phyloP scores from a whole-genome alignment of 257 asterid genomes.

The Mitragyna speciosa region DNA sequence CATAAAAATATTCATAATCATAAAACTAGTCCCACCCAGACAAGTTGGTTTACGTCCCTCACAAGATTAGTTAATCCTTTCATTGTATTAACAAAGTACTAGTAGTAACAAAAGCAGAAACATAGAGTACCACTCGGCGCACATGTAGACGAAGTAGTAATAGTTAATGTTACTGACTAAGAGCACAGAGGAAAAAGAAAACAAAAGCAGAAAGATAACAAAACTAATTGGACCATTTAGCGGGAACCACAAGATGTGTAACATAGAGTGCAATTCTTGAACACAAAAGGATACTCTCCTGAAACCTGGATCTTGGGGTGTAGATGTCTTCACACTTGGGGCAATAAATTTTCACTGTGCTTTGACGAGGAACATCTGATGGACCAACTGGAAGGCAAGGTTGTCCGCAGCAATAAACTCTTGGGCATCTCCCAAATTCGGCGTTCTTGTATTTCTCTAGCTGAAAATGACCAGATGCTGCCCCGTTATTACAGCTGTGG shows the following conservation, averaged over 20 bases:
- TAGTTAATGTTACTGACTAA: background rate
- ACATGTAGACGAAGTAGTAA: background rate
- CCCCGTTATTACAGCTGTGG: constrained; percentile 27
- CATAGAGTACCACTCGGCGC: background rate
- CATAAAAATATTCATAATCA: no score
- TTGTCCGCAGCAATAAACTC: constrained; percentile 62
- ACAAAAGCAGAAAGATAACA: background rate
- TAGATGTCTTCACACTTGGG: constrained; percentile 59
- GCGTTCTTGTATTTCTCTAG: constrained; percentile 64
- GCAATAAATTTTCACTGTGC: constrained; percentile 54
- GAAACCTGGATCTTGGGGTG: constrained; percentile 60
- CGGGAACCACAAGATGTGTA: background rate
- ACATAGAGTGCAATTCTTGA: background rate
- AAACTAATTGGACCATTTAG: background rate
- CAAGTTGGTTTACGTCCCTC: background rate
- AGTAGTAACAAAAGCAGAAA: background rate
- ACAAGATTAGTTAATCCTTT: background rate
- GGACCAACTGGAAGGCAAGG: constrained; percentile 68
- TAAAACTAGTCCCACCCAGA: background rate
- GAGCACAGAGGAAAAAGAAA: background rate
- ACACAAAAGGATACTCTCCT: constrained; percentile 55
- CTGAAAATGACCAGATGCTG: constrained; percentile 31
- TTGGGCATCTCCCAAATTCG: constrained; percentile 70
- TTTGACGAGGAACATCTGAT: constrained; percentile 56
- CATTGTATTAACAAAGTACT: background rate